Base-by-base conservation (phyloP, 768 basidiomycete genomes). In the Podaxis mareebaensis region DNA sequence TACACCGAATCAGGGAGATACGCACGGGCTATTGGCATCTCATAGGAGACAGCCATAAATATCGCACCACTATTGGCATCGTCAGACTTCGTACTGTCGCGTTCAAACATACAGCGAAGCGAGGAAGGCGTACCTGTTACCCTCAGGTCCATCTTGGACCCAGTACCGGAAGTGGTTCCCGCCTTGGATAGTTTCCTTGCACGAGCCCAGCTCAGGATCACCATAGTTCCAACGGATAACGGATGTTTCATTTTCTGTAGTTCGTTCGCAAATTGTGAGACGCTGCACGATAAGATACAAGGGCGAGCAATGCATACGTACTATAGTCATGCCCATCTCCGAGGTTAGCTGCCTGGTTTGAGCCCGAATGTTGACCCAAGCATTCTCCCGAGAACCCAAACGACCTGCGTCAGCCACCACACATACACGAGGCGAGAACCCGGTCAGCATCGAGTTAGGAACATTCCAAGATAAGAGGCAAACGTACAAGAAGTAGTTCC, bases 81-180 rank as follows among this genome's bases (percentile, higher is more conserved):
- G 48, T 66, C 17, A 22, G 13, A 36, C 46, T 62, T 40, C 62
- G 39, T n/a, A 4, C 49, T 17, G 24, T 13, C 26, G 5, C 12
- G n/a, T 3, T 42, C 13, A 60, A 42, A 44, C 10, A 38, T 6
- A 26, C 57, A 53, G 33, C 44, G 53, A 44, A 56, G 8, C 13
- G 15, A 53, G 3, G 36, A 11, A 15, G 33, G 69, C 82, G 51
- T 58, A 86, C 88, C 82, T 90, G 68, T 92, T 79, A 5, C 78
- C 87, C 3, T 73, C 30, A 12, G 76, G 65, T 0, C 93, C 93
- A 63, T 92, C 82, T 76, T 96, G 95, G 4, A 81, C 74, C 94
- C 93, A 96, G 73, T 95, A 96, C 44, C 95, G 85, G 71, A 95
- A 85, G 71, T 97, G 95, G 70, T 91, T 84, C 5, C 95, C 95